phyloP scores from a whole-genome alignment of 345 rosid species.

The Pistacia integerrima region DNA sequence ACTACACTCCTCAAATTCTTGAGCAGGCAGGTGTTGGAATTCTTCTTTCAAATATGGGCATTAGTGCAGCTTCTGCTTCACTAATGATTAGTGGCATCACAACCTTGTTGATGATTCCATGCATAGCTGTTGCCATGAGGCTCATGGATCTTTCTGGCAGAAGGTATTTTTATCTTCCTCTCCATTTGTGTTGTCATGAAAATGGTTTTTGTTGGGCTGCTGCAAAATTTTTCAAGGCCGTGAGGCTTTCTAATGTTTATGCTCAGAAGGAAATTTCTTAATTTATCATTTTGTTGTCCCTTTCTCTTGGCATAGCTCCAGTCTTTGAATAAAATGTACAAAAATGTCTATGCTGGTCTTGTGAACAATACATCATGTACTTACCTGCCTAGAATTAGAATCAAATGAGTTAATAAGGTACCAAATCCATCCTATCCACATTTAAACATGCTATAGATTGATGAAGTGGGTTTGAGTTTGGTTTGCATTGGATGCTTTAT shows the following conservation, averaged over 20 bases:
- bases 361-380: background rate
- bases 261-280: background rate
- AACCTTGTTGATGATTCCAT: conserved; percentile 92
- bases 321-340: background rate
- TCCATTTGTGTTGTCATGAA: background rate
- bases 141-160: conserved; percentile 91
- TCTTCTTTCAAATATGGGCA: conserved; percentile 78
- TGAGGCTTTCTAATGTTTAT: background rate
- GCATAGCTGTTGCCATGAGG: conserved; percentile 95
- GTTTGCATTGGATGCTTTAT: conserved; percentile 9
- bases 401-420: background rate
- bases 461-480: background rate
- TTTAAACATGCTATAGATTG: background rate
- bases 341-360: background rate
- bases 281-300: too few relatives aligned
- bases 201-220: conserved; percentile 2
- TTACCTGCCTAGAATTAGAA: background rate
- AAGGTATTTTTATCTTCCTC: conserved; percentile 51
- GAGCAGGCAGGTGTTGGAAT: conserved; percentile 93
- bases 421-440: background rate
- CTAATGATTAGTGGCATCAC: conserved; percentile 83
- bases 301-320: background rate
- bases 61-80: conserved; percentile 73
- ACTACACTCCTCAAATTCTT: conserved; percentile 97
- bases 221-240: background rate